Conservation (phyloP, 495 filamentous ascomycete genomes). For the Lasiosphaeris hirsuta region DNA sequence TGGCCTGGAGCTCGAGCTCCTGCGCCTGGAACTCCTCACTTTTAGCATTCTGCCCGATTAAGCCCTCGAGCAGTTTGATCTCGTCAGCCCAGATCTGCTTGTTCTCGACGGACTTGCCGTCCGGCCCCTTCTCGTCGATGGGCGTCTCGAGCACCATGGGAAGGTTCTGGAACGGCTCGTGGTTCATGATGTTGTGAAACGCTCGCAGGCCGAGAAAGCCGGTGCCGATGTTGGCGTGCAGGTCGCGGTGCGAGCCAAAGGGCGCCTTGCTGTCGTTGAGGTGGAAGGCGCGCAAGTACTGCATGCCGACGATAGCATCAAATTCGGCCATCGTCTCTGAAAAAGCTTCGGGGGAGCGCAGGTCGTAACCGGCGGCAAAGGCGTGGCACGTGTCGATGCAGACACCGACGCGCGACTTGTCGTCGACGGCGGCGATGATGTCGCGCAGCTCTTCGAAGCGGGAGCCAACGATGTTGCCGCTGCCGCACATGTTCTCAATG, state of each 20-base stretch:
- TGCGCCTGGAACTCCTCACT: conserved; percentile 60
- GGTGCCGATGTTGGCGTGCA: conserved; percentile 92
- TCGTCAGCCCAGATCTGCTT: conserved; percentile 77
- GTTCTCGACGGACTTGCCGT: conserved; percentile 62
- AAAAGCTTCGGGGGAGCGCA: conserved; percentile 72
- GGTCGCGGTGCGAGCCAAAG: conserved; percentile 68
- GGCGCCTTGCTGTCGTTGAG: conserved; percentile 93
- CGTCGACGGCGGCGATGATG: conserved; percentile 71
- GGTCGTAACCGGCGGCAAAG: conserved; percentile 89
- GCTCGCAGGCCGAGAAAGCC: conserved; percentile 87
- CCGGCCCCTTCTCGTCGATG: conserved; percentile 61
- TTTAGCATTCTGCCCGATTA: conserved; percentile 78
- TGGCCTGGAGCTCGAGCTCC: conserved; percentile 57
- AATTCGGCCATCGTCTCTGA: conserved; percentile 68
- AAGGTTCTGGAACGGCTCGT: conserved; percentile 66
- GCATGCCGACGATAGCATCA: conserved; percentile 70
- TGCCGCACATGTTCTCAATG: conserved; percentile 93
- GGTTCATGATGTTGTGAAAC: conserved; percentile 90
- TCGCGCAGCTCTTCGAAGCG: conserved; percentile 80
- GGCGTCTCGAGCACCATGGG: conserved; percentile 96
- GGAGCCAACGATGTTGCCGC: conserved; percentile 80
- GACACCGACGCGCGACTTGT: conserved; percentile 87
- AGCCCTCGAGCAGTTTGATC: conserved; percentile 82
- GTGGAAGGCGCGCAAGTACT: conserved; percentile 82
- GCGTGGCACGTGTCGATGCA: conserved; percentile 97